phyloP scores from a whole-genome alignment of 2,329 filamentous ascomycete genomes.

The Hirsutella minnesotensis region DNA sequence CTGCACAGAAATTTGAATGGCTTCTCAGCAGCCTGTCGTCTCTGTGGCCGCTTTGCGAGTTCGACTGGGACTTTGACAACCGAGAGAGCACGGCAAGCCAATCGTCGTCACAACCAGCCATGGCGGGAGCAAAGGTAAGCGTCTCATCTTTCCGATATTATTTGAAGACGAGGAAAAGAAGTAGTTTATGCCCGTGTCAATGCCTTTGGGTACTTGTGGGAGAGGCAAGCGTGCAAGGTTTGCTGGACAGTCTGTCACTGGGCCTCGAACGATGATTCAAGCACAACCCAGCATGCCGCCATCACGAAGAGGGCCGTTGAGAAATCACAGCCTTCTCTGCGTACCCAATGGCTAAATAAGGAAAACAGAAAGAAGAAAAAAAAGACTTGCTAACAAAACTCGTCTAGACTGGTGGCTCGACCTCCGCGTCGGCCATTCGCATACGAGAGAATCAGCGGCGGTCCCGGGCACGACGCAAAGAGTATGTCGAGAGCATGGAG shows the following conservation, averaged over 20 bases:
- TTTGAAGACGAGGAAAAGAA: not conserved
- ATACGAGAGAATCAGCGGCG: slow-evolving; percentile 42
- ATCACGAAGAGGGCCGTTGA: too few species aligned
- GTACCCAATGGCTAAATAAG: not conserved
- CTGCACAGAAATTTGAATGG: too few species aligned
- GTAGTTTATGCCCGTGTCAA: not conserved
- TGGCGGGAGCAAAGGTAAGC: slow-evolving; percentile 9
- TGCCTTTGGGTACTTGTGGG: not conserved
- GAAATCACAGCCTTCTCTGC: too few species aligned
- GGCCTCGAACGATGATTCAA: too few species aligned
- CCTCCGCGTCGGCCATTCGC: slow-evolving; percentile 22
- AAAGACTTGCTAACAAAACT: not conserved
- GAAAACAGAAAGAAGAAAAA: not conserved
- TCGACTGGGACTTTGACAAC: too few species aligned
- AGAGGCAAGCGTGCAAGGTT: not conserved
- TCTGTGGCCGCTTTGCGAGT: too few species aligned
- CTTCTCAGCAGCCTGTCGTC: too few species aligned
- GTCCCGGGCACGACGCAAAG: slow-evolving; percentile 37
- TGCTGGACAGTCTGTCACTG: too few species aligned
- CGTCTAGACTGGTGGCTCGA: slow-evolving; percentile 8
- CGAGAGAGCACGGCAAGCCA: too few species aligned
- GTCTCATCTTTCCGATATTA: not conserved
- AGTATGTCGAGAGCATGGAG: slow-evolving; percentile 36
- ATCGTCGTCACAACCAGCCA: slow-evolving; percentile 1
- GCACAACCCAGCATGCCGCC: too few species aligned